phyloP scores from a whole-genome alignment of 352 stramenopile genomes.

The Pilasporangium apinafurcum region DNA sequence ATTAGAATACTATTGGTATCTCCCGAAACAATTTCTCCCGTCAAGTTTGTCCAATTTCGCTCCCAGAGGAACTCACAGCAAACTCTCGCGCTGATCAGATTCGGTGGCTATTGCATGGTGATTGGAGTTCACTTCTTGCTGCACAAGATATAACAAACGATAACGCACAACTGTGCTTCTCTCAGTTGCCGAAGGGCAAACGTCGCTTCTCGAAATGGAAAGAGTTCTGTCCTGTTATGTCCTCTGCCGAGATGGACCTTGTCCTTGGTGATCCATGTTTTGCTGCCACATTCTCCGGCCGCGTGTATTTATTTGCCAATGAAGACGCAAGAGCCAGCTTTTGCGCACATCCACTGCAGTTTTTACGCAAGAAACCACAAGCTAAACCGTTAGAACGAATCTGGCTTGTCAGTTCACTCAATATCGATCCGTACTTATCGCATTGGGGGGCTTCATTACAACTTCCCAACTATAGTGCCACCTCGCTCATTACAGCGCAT shows the following conservation, averaged over 20 bases:
- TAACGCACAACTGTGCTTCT: background rate
- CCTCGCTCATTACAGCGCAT: conserved; percentile 16
- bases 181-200: background rate
- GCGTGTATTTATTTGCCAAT: conserved; percentile 51
- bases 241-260: conserved; percentile 11
- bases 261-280: conserved; percentile 29
- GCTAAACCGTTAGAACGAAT: conserved; percentile 13
- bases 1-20: conserved; percentile 36
- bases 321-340: conserved; percentile 24
- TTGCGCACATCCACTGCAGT: conserved; percentile 36
- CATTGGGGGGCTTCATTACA: conserved; percentile 10
- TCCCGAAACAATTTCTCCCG: conserved; percentile 33
- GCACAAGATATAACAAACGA: conserved; percentile 2
- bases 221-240: conserved; percentile 58
- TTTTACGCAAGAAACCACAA: conserved; percentile 21
- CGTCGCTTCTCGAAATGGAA: conserved; percentile 43
- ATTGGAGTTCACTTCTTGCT: conserved; percentile 30
- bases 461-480: conserved; percentile 14
- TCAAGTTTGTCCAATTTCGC: conserved; percentile 14
- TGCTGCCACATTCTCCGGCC: conserved; percentile 30
- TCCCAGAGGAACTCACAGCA: conserved; percentile 31
- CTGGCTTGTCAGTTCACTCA: conserved; percentile 28
- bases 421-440: conserved; percentile 12
- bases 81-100: conserved; percentile 39
- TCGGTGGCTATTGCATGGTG: conserved; percentile 51